Base-by-base conservation (phyloP, 2,329 filamentous ascomycete species). In the Phialemonium atrogriseum region DNA sequence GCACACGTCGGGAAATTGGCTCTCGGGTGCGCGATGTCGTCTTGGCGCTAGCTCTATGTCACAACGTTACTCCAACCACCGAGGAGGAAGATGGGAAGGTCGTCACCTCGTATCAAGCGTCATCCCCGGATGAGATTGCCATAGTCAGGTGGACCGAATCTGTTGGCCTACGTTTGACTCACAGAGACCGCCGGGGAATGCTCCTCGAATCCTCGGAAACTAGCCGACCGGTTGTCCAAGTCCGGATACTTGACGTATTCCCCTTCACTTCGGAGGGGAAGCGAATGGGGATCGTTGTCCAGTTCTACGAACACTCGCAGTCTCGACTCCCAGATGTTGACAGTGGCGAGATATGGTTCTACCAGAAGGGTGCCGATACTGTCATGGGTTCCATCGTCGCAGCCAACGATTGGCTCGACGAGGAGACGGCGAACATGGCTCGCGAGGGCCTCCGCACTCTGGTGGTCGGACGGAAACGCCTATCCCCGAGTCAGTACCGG, bases 361-460 rank as follows among this genome's bases (percentile, higher is more conserved):
- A 89, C 51, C 88, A 98, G 50, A 98, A 98, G 58, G 91, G 91
- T 39, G 93, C 91, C 3, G 93, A 98, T 54, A 96, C 91, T 0
- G 89, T 98, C 41, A 98, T 98, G 93, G 76, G 80, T n/a, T 73
- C 80, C 4, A 96, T 98, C 43, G 91, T 98, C 21, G 85, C 83
- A 7, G 77, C 88, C 12, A 98, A 96, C 50, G 91, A 98, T 61
- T 98, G 91, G 93, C 76, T 98, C 1, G 91, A 98, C 45, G 91
- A 98, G 56, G 91, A 98, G 56, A 96, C 91, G 0, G 85, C 86
- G n/a, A 98, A 98, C 54, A 98, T 98, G 93, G 93, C 93, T 5
- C 79, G 91, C 28, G 93, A 98, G 65, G 91, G 91, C 23, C 66
- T 98, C 30, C 80, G 91, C 36, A 98, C 91, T 1, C 69, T 98